A percentile compares a stretch with the other conserved stretches of the same genome.
phyloP scores from a whole-genome alignment of 148 eudicot genomes.

The Vaccinium macrocarpon region DNA sequence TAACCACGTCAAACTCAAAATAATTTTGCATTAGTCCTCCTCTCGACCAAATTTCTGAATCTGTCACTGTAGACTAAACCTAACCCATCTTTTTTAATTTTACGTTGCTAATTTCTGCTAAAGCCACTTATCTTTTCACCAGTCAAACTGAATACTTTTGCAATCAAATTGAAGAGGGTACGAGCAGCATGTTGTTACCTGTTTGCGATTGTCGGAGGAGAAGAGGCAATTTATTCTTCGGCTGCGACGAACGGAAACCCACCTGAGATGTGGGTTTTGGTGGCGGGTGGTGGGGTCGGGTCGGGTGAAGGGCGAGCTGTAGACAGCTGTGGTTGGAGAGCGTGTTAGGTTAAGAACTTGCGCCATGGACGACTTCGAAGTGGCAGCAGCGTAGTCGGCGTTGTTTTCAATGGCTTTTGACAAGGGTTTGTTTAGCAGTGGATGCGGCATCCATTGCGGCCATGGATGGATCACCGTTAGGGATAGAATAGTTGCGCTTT shows the following conservation, averaged over 20 bases:
- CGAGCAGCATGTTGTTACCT: slow-evolving; percentile 30
- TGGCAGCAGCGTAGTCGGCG: not conserved
- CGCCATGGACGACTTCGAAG: slow-evolving; percentile 34
- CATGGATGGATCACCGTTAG: not conserved
- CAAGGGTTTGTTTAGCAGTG: not conserved
- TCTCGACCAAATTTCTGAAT: not conserved
- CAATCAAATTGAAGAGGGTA: slow-evolving; percentile 3
- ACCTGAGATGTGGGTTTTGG: not conserved
- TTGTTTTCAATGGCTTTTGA: not conserved
- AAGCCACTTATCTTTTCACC: too few relatives aligned
- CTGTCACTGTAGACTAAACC: not conserved
- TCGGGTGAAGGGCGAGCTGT: not conserved
- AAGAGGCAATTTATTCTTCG: slow-evolving; percentile 55
- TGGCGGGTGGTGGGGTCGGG: not conserved
- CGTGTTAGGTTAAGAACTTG: slow-evolving; percentile 36
- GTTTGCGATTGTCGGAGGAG: slow-evolving; percentile 52
- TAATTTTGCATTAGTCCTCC: not conserved
- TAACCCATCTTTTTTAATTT: too few relatives aligned
- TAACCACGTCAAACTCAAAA: not conserved
- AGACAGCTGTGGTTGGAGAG: slow-evolving; percentile 26
- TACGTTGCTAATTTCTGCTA: too few relatives aligned
- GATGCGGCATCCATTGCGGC: not conserved
- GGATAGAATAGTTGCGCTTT: not conserved
- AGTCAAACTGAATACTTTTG: not conserved
- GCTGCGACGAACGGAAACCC: slow-evolving; percentile 27